Percentiles rank a stretch among this genome's conserved stretches.
phyloP scores from a whole-genome alignment of 2,329 filamentous ascomycete species.

The Fusarium cyanostomum region DNA sequence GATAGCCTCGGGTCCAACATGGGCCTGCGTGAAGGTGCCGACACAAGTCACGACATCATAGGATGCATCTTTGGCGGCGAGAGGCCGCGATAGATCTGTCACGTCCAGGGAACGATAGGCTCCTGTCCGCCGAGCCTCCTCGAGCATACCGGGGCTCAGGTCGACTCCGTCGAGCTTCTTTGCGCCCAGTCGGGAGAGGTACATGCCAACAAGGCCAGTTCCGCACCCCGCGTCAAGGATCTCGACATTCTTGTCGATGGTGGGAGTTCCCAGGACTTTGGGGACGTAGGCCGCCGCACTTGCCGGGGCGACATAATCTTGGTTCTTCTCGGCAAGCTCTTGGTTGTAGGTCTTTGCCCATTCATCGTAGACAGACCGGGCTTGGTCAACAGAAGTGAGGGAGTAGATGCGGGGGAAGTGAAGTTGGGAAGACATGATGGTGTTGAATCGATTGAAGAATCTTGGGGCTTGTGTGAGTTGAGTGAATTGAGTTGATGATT shows the following conservation, averaged over 20 bases:
- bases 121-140: constrained; percentile 58
- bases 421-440: constrained; percentile 39
- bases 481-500: constrained; percentile 16
- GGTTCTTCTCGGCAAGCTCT: constrained; percentile 47
- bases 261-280: constrained; percentile 40
- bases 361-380: constrained; percentile 48
- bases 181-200: constrained; percentile 55
- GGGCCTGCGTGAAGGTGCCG: constrained; percentile 64
- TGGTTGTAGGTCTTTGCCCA: constrained; percentile 50
- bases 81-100: constrained; percentile 57
- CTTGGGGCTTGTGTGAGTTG: constrained; percentile 14
- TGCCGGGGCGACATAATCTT: constrained; percentile 56
- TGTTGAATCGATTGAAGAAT: constrained; percentile 11
- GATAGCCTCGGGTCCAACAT: constrained; percentile 61
- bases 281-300: constrained; percentile 49
- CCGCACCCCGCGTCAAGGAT: constrained; percentile 67
- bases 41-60: constrained; percentile 64
- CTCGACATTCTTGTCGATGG: constrained; percentile 35
- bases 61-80: constrained; percentile 50
- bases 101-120: constrained; percentile 57
- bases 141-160: constrained; percentile 62
- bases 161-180: constrained; percentile 63
- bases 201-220: constrained; percentile 62
- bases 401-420: constrained; percentile 43
- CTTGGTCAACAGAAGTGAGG: constrained; percentile 39